phyloP scores from a whole-genome alignment of 2,329 filamentous ascomycete species.

The Cordyceps farinosa region DNA sequence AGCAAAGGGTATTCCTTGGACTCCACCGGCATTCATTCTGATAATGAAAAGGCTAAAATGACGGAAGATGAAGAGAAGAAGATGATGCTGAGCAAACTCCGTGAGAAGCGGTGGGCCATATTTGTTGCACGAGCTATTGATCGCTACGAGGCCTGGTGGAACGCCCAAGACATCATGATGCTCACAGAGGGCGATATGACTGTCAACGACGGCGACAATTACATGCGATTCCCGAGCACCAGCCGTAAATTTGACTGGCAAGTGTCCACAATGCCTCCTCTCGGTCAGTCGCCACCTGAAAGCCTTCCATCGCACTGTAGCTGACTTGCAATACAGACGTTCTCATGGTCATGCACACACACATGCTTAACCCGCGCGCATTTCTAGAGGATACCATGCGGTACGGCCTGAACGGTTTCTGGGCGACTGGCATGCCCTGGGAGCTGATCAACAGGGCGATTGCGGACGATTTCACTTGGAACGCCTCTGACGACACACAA shows the following conservation, averaged over 20 bases:
- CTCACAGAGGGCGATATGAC: constrained; percentile 38
- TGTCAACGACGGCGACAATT: constrained; percentile 23
- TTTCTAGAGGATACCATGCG: constrained; percentile 72
- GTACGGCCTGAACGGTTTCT: constrained; percentile 50
- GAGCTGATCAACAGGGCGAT: constrained; percentile 54
- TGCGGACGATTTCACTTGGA: constrained; percentile 56
- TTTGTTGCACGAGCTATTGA: constrained; percentile 66
- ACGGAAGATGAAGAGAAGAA: constrained; percentile 30
- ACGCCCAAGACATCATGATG: constrained; percentile 29
- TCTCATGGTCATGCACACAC: constrained; percentile 75
- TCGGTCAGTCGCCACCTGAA: constrained; percentile 44
- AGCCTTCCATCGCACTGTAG: neutral
- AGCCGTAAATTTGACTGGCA: constrained; percentile 34
- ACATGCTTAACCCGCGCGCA: constrained; percentile 72
- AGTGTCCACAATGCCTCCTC: constrained; percentile 48
- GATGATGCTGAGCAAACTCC: constrained; percentile 46
- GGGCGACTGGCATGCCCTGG: constrained; percentile 67
- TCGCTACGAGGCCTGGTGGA: constrained; percentile 66
- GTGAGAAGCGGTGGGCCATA: constrained; percentile 71
- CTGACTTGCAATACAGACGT: constrained; percentile 49
- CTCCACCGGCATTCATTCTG: neutral
- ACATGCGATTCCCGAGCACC: constrained; percentile 31
- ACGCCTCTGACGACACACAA: constrained; percentile 41
- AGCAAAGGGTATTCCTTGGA: constrained; percentile 16
- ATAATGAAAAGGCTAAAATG: constrained; percentile 21